A percentile compares a stretch with the other conserved stretches of the same genome.
Evolutionary conservation across 1,284 basidiomycete species (phyloP).

Genomic region (Schizophyllum amplum): DNA sequence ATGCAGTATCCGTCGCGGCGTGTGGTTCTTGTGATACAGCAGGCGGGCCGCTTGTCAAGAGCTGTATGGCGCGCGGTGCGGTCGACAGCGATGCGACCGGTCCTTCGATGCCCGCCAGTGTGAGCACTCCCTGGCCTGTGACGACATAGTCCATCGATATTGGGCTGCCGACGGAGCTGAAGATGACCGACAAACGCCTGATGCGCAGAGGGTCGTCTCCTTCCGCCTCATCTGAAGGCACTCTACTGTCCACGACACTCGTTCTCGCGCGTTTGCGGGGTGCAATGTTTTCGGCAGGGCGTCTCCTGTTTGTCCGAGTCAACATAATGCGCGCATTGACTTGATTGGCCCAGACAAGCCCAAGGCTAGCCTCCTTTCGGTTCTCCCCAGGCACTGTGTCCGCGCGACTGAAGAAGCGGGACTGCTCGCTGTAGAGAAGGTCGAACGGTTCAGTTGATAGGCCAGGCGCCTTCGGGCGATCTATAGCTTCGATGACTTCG

Average conservation of each 20-base stretch:
- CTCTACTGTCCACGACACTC: background rate
- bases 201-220: conserved; percentile 40
- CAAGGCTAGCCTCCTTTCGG: conserved; percentile 73
- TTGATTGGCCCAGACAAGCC: conserved; percentile 87
- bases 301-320: conserved; percentile 45
- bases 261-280: background rate
- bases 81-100: background rate
- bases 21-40: too few species aligned
- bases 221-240: conserved; percentile 2
- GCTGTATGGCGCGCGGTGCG: too few species aligned
- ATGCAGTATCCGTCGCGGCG: too few species aligned
- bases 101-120: conserved; percentile 21
- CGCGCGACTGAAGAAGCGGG: conserved; percentile 66
- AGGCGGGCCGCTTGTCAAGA: too few species aligned
- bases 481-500: conserved; percentile 76
- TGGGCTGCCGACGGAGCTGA: conserved; percentile 55
- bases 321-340: conserved; percentile 81
- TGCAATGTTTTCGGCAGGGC: background rate
- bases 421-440: conserved; percentile 65
- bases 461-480: conserved; percentile 20
- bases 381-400: conserved; percentile 47
- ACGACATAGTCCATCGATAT: conserved; percentile 69
- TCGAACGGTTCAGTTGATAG: conserved; percentile 23
- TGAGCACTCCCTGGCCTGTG: conserved; percentile 46
- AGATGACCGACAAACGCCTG: conserved; percentile 64